Percentiles rank a stretch among this genome's conserved stretches.
Conservation (phyloP, 805 yeast genomes). For the Monosporozyma siamensis region DNA sequence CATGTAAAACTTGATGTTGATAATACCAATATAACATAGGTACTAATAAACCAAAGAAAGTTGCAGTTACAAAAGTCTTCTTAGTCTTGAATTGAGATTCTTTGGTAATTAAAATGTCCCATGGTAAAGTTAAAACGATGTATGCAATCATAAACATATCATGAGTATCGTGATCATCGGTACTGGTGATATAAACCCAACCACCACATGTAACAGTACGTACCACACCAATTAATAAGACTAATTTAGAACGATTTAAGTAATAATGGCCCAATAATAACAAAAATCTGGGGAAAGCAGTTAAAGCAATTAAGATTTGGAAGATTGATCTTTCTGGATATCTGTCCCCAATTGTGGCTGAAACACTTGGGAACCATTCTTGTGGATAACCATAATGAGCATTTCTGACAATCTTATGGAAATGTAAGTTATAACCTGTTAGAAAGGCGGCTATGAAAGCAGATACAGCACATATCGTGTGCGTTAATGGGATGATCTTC, state of each 20-base stretch:
- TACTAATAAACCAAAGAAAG: conserved; percentile 63
- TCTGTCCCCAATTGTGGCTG: conserved; percentile 94
- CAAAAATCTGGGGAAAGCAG: conserved; percentile 86
- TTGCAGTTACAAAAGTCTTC: conserved; percentile 42
- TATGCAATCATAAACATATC: conserved; percentile 92
- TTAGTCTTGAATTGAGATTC: conserved; percentile 36
- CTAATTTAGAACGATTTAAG: conserved; percentile 23
- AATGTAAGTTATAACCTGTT: conserved; percentile 72
- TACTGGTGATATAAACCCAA: conserved; percentile 94
- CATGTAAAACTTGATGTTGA: conserved; percentile 80
- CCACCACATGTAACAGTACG: conserved; percentile 97
- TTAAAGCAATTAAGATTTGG: conserved; percentile 83
- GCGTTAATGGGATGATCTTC: conserved; percentile 58
- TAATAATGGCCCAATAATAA: conserved; percentile 40
- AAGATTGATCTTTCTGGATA: conserved; percentile 92
- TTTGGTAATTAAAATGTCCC: conserved; percentile 60
- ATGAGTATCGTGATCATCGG: conserved; percentile 95
- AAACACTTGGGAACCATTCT: conserved; percentile 97
- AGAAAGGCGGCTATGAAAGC: conserved; percentile 71
- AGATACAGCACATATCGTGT: conserved; percentile 57
- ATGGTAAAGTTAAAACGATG: conserved; percentile 81
- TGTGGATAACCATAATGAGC: conserved; percentile 87
- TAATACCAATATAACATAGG: conserved; percentile 86
- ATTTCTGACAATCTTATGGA: conserved; percentile 78
- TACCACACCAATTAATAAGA: conserved; percentile 50